Base-by-base conservation (phyloP, 2,329 filamentous ascomycete species). In the Calonectria pauciramosa region DNA sequence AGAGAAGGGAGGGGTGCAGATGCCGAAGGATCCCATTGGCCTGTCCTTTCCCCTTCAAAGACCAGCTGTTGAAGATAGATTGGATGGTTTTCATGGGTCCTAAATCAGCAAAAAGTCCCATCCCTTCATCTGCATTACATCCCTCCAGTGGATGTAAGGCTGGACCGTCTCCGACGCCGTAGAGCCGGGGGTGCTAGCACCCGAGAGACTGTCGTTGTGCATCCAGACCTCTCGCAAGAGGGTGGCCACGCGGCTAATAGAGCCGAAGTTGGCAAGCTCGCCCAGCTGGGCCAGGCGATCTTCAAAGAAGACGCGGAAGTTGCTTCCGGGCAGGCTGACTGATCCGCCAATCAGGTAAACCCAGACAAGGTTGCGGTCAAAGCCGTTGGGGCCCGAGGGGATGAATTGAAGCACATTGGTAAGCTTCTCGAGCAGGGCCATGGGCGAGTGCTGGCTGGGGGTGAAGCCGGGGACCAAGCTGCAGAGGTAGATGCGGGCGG, bases 401-500 rank as follows among this genome's bases (percentile, higher is more conserved):
- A 99, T 96, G 84, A 91, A 94, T 71, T 94, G 91, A 76, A 99
- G 93, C 44, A 94, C 91, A 72, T 92, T 90, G 32, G 94, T 92
- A 75, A 98, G 91, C 81, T 95, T 94, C 74, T 94, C 91, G 52
- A 98, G 92, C 30, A 99, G 90, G 78, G 93, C 93, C 81, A 94
- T 88, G 82, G 93, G 96, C 83, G 93, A 95, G 11, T 89, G 88
- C 80, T 97, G 93, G 72, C 89, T 90, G 63, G 94, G 94, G 80
- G 93, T 93, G 86, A 96, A 97, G 71, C 96, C 96, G 0, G 96
- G 96, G 0, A 99, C 95, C 44, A 99, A 90, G 82, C 95, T 96
- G 92, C 96, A 98, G n/a, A 99, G 93, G 86, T 98, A 98, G 86
- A 99, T 96, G 82, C 96, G 94, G 4, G 96, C 96, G 2, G 96